Evolutionary conservation across 306 rosid species (phyloP).

Genomic region (Pachyrhizus erosus): DNA sequence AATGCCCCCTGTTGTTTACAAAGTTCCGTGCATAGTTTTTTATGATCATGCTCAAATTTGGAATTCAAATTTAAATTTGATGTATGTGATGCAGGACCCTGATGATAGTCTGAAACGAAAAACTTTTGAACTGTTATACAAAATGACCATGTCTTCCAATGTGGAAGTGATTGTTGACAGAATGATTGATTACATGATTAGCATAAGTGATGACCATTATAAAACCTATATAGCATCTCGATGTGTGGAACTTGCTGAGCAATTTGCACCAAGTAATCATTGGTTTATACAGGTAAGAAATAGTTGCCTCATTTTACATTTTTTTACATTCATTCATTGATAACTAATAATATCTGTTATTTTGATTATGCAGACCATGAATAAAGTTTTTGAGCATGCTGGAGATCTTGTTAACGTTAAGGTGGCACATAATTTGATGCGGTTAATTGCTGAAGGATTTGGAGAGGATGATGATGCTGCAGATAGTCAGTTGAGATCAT

Average conservation of each 20-base stretch:
- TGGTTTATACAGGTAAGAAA: slow-evolving; percentile 93
- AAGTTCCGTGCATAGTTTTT: slow-evolving; percentile 3
- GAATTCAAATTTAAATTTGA: slow-evolving; percentile 33
- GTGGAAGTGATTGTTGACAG: slow-evolving; percentile 98
- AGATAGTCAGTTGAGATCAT: slow-evolving; percentile 89
- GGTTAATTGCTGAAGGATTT: slow-evolving; percentile 97
- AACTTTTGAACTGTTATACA: slow-evolving; percentile 86
- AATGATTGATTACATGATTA: slow-evolving; percentile 92
- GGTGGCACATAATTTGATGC: slow-evolving; percentile 98
- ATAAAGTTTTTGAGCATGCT: slow-evolving; percentile 99
- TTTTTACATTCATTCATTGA: neutral
- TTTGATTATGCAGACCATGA: slow-evolving; percentile 77
- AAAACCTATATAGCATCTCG: slow-evolving; percentile 95
- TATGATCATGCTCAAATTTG: neutral
- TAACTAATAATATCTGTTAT: slow-evolving; percentile 27
- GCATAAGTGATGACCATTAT: slow-evolving; percentile 85
- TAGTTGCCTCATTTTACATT: slow-evolving; percentile 25
- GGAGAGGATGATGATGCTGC: slow-evolving; percentile 90
- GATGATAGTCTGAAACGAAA: slow-evolving; percentile 96
- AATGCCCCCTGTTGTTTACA: neutral
- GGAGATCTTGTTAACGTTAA: slow-evolving; percentile 97
- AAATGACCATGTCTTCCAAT: slow-evolving; percentile 97
- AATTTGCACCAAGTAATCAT: slow-evolving; percentile 95
- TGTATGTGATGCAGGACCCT: slow-evolving; percentile 76
- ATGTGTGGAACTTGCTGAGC: slow-evolving; percentile 97